A percentile compares a stretch with the other conserved stretches of the same genome.
These are phyloP conservation scores for Claviceps lovelessii DNA, from an alignment of 2,329 filamentous ascomycete genomes.

Conservation along the genomic window DNA sequence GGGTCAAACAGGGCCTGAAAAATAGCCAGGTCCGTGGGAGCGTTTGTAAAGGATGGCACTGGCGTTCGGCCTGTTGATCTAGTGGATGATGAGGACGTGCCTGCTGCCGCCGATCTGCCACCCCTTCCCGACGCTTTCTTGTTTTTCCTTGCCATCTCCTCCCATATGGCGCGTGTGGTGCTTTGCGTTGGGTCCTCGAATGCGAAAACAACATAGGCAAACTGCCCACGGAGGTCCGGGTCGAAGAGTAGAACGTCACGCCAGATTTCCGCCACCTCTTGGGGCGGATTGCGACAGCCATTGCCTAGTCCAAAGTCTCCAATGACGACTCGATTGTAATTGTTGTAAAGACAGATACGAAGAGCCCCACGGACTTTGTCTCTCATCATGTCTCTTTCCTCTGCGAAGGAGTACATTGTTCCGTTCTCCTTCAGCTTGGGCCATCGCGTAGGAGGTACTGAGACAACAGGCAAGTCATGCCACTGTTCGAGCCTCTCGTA, in stretches of 20 bases:
- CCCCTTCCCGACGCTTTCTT: conserved; percentile 20
- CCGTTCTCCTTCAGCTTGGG: conserved; percentile 57
- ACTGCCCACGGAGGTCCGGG: conserved; percentile 46
- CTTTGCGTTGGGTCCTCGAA: conserved; percentile 45
- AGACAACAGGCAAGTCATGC: conserved; percentile 54
- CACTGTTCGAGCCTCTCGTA: conserved; percentile 44
- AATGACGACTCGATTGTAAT: conserved; percentile 43
- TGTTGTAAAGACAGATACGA: conserved; percentile 50
- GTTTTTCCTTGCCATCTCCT: conserved; percentile 40
- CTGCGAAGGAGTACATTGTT: conserved; percentile 55
- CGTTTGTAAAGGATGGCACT: conserved; percentile 5
- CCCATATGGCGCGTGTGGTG: conserved; percentile 37
- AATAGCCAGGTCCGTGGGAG: conserved; percentile 33
- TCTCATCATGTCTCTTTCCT: conserved; percentile 56
- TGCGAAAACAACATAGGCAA: conserved; percentile 47
- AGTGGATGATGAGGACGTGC: conserved; percentile 12
- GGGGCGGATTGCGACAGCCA: conserved; percentile 48
- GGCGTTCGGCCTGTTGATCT: conserved; percentile 8
- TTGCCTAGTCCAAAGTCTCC: conserved; percentile 53
- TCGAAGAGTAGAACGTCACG: conserved; percentile 49
- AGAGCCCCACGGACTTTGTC: conserved; percentile 60
- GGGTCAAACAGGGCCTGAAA: conserved; percentile 39
- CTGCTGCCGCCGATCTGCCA: conserved; percentile 17
- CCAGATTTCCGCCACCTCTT: conserved; percentile 52
- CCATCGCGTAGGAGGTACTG: conserved; percentile 55